phyloP scores from a whole-genome alignment of 2,329 filamentous ascomycete species.

The Aspergillus bombycis region DNA sequence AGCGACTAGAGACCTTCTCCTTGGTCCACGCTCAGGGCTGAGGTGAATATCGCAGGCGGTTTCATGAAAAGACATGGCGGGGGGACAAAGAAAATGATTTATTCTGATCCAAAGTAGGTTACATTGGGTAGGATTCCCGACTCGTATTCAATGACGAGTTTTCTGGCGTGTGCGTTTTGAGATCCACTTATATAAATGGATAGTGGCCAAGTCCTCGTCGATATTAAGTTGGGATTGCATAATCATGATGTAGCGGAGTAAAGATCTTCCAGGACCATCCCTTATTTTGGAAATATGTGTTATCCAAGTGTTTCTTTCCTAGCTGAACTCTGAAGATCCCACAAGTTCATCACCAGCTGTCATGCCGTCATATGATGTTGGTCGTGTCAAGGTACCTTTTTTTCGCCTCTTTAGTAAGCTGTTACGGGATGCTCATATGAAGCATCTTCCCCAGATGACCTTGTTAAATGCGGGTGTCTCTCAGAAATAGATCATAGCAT shows the following conservation, averaged over 20 bases:
- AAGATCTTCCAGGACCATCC: background rate
- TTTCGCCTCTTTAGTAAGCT: too few relatives aligned
- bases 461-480: too few relatives aligned
- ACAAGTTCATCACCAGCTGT: too few relatives aligned
- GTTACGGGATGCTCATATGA: too few relatives aligned
- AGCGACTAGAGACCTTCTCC: constrained; percentile 14
- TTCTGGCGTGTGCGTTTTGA: background rate
- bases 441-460: too few relatives aligned
- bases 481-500: too few relatives aligned
- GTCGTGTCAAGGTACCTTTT: background rate
- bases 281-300: background rate
- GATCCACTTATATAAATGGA: background rate
- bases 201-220: background rate
- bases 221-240: background rate
- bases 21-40: background rate
- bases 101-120: background rate
- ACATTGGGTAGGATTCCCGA: too few relatives aligned
- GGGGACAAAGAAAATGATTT: background rate
- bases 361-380: background rate
- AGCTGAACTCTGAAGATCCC: too few relatives aligned
- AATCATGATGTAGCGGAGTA: background rate
- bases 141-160: background rate
- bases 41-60: constrained; percentile 22
- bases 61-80: constrained; percentile 20
- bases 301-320: background rate